Evolutionary conservation across 2,329 filamentous ascomycete genomes (phyloP), one percentile per base, ranked within the genome.

Genomic region (Mollisia scopiformis): DNA sequence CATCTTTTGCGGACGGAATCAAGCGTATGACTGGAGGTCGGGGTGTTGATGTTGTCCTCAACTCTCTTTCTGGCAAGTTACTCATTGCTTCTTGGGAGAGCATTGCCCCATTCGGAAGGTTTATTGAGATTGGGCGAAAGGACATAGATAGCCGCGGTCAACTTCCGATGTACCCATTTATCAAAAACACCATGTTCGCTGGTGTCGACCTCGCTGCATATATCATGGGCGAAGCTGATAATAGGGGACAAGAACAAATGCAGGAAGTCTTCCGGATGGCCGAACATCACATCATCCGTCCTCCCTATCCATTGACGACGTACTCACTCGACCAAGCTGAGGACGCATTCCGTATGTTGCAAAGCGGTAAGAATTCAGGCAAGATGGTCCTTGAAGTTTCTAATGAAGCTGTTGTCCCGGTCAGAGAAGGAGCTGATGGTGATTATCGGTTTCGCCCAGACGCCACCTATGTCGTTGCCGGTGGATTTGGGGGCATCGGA

Each of bases 101-200:
- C 55, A 39, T 78, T 6, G 73, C 75, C 3, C 54, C 55, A 0
- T 74, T 74, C 49, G 77, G 77, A 0, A 64, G 71, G 0, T 76
- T 79, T 39, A 51, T 79, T 0, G 77, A 79, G 55, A 69, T 78
- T 13, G 74, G 75, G 1, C 74, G 75, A 39, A 68, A 67, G 1
- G 75, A 78, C 37, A 55, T 65, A 6, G 39, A n/a, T n/a, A 8
- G 7, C 39, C 14, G 19, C 16, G 14, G 16, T 7, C 5, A 25
- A 11, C 25, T 47, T 3, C 43, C n/a, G 11, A 47, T 47, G 21
- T 11, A 7, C 13, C 25, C 43, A 25, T 47, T 47, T 21, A 6
- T 4, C 6, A 47, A 25, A 6, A 47, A 47, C 19, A 28, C n/a
- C 5, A 6, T 6, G 6, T 47, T 47, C 21, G 27, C n/a, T 8